phyloP scores from a whole-genome alignment of 169 alveolate genomes.

The Plasmodium cynomolgi region DNA sequence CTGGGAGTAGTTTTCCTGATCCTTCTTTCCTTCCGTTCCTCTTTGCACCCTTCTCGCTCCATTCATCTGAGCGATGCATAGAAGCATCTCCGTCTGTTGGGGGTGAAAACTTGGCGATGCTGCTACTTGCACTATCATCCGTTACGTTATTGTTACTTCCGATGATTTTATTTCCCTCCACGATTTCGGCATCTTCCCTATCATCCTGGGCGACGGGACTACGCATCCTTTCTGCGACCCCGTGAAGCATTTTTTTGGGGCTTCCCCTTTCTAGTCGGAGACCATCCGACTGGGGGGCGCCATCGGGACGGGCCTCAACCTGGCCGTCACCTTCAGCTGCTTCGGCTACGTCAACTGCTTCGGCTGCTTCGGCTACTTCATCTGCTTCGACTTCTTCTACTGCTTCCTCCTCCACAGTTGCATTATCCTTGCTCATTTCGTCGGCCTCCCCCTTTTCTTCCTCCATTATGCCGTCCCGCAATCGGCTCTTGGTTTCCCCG shows the following conservation, averaged over 20 bases:
- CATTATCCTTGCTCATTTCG: background rate
- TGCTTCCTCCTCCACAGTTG: background rate
- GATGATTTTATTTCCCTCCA: background rate
- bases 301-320: background rate
- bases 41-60: background rate
- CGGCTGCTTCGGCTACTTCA: background rate
- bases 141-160: background rate
- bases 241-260: background rate
- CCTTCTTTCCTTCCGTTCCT: background rate
- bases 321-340: background rate
- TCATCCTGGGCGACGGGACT: background rate
- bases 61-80: background rate
- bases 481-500: background rate
- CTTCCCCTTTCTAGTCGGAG: background rate
- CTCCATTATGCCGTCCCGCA: slow-evolving; percentile 8
- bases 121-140: background rate
- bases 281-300: background rate
- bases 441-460: background rate
- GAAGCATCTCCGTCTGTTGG: background rate
- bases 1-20: background rate
- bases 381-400: background rate
- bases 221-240: background rate
- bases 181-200: background rate
- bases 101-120: background rate
- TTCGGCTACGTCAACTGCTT: background rate